Evolutionary conservation across 352 stramenopile genomes (phyloP), one percentile per base, ranked within the genome.

Genomic region (Phytophthora litchii): DNA sequence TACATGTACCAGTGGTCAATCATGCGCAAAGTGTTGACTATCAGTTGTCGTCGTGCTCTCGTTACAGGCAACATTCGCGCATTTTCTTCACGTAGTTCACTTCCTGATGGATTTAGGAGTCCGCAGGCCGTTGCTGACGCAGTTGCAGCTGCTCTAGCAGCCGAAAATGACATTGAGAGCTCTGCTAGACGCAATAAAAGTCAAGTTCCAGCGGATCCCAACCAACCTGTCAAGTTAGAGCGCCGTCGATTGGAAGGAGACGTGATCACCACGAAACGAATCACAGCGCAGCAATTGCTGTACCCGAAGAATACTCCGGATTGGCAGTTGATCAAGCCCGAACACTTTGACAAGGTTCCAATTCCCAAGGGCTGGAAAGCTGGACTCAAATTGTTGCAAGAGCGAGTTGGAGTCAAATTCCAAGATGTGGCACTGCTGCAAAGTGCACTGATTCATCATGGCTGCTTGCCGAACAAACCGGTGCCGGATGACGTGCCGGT

Each of bases 381-480:
- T 14, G 62, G 68, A 20, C 67, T 95, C 8, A 35, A 74, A 7
- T 38, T 67, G 47, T 71, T 93, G 5, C 79, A 95, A 48, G 21
- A 70, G 17, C 76, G 70, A 6, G 84, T 92, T 41, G 77, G 70
- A 14, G 74, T 92, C 17, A 58, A 56, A 14, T 95, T 95, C 51
- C 64, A 70, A 17, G 71, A 95, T 48, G 27, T 74, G 12, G 55
- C 72, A 21, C 66, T 87, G 16, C 57, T 95, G 14, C 74, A 88
- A 60, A 88, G 80, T 44, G 83, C 86, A 46, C 53, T 93, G 29
- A 88, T 80, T 7, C 86, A 95, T 47, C 83, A 91, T 44, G 84
- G 86, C n/a, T 76, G 71, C 25, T 66, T 93, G n/a, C 60, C 65
- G 5, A 65, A 71, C 34, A 60, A 73, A 47, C 53, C 72, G 6